Evolutionary conservation across 768 basidiomycete species (phyloP), one percentile per base, ranked within the genome.

Genomic region (Leccinum imitatum): DNA sequence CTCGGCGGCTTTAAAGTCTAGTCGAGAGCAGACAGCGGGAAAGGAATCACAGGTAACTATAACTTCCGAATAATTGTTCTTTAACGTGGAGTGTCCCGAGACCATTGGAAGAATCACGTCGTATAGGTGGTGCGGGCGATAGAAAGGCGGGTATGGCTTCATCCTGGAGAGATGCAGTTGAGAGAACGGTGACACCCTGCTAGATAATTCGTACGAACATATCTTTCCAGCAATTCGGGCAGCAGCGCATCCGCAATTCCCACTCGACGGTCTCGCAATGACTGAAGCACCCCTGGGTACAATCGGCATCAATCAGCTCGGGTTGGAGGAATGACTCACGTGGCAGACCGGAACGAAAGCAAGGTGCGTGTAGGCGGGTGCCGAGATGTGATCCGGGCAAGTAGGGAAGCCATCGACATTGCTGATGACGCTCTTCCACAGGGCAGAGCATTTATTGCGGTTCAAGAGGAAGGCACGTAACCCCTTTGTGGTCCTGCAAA

Each of bases 301-400:
- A 17, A 50, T 25, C 5, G 6, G 44, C 1, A 17, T 44, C 19
- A 25, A 8, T 50, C 21, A 30, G 21, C 31, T 46, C 17, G 9
- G 37, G 23, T 33, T 8, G 19, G 15, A 13, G 2, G 50, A 6
- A n/a, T 14, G 2, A 58, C 71, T 54, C 54, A 76, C 76, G 48
- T 72, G 71, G 58, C 76, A 77, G 19, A 65, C 61, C 7, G 63
- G 55, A 53, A 65, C 63, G 39, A 71, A 77, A 9, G 68, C 62
- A n/a, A 77, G 66, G 44, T 65, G 31, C 2, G 66, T 68, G 61
- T 73, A 73, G 31, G 67, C 65, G 31, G 31, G 31, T 33, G 31
- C 31, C 10, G 74, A 71, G 31, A 73, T 63, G 33, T 68, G 63
- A 19, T 57, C 50, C 1, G 72, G 69, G 37, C 69, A 69, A 35